Evolutionary conservation across 2,329 filamentous ascomycete species (phyloP), one percentile per base, ranked within the genome.

Genomic region (Fusarium transvaalense): DNA sequence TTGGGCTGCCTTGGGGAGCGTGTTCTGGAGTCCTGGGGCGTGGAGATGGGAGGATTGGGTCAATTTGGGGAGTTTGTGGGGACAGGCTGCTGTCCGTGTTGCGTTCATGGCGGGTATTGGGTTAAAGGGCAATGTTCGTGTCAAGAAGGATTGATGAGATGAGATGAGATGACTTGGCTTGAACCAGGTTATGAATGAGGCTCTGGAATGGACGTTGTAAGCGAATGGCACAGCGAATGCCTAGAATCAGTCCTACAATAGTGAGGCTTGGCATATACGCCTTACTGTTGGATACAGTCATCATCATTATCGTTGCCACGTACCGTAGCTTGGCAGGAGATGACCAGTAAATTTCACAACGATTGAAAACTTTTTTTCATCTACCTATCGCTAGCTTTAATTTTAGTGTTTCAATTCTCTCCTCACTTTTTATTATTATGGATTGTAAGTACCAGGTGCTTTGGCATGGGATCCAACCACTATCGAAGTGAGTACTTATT

Each of bases 1-100:
- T 17, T 71, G 62, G 53, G 35, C 34, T 17, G 63, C 51, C 1
- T n/a, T 71, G 1, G 66, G 66, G 0, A 45, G 42, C 2, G 42
- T 70, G 5, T 71, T 71, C 0, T 71, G 69, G 69, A 43, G 38
- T 4, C 59, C 53, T 0, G 25, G 23, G 2, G 21, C 14, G 0
- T 71, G 68, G 69, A 70, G 69, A 12, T 35, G 46, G 31, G 66
- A 71, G 17, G 68, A 71, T n/a, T 71, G 69, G 69, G 41, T 32
- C 2, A 71, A 71, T 41, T 4, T 71, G 4, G 69, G 66, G 13
- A 67, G 56, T 25, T 25, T 71, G 2, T 71, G 66, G 62, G 68
- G 55, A 1, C 69, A 71, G 35, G 54, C 27, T 5, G 56, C 51
- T 19, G 39, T 71, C 9, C 56, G 69, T 10, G 21, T 68, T 13